Conservation (phyloP, 1,284 basidiomycete genomes). For the Volvariella volvacea region DNA sequence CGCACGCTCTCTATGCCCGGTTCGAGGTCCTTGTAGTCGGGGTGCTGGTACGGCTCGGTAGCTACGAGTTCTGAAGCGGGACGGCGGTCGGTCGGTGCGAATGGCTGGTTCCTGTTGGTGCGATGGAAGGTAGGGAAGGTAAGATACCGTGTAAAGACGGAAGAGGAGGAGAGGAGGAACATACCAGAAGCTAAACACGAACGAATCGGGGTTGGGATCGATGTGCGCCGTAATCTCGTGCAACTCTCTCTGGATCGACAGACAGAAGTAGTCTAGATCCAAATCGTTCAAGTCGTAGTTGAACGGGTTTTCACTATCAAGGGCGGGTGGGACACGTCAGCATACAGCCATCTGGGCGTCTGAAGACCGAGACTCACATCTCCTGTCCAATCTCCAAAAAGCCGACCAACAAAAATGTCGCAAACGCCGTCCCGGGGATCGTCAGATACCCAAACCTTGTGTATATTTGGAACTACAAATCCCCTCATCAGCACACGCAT, state of each 20-base stretch:
- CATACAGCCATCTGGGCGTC: not conserved
- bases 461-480: conserved; percentile 50
- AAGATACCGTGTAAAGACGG: not conserved
- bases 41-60: conserved; percentile 23
- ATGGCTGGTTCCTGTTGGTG: conserved; percentile 46
- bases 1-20: conserved; percentile 43
- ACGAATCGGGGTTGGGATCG: not conserved
- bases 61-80: conserved; percentile 45
- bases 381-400: conserved; percentile 70
- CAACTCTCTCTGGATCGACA: conserved; percentile 55
- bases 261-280: conserved; percentile 64
- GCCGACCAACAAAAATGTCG: conserved; percentile 55
- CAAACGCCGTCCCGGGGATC: conserved; percentile 56
- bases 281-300: conserved; percentile 60
- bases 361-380: conserved; percentile 36
- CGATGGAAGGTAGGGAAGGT: not conserved
- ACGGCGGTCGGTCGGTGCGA: conserved; percentile 57
- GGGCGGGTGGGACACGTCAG: not conserved
- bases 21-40: conserved; percentile 23
- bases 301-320: conserved; percentile 57
- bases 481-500: not conserved
- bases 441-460: conserved; percentile 42
- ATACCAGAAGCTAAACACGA: conserved; percentile 19
- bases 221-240: conserved; percentile 51
- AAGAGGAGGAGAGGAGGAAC: not conserved